Percentiles rank a stretch among this genome's conserved stretches.
These are phyloP conservation scores for Penicillium bovifimosum DNA, from an alignment of 495 filamentous ascomycete species.

Conservation along the genomic window DNA sequence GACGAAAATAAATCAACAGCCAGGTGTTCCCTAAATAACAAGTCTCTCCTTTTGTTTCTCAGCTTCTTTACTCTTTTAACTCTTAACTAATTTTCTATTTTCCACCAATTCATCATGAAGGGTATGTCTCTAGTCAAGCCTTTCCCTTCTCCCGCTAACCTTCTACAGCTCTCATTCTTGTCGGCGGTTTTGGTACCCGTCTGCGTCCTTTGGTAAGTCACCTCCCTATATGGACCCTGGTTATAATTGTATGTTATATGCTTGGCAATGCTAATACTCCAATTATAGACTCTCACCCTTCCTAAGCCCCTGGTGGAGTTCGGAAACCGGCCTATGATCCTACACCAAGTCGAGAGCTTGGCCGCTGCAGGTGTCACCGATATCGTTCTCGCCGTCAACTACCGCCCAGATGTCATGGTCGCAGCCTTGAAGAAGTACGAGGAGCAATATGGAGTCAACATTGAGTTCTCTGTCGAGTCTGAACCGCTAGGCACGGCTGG, in stretches of 20 bases:
- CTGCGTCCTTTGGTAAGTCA: constrained; percentile 88
- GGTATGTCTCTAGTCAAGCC: constrained; percentile 34
- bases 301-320: constrained; percentile 98
- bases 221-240: constrained; percentile 9
- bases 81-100: constrained; percentile 5
- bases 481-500: constrained; percentile 96
- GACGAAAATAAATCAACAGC: constrained; percentile 34
- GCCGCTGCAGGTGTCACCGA: constrained; percentile 95
- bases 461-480: constrained; percentile 92
- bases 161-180: constrained; percentile 87
- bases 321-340: constrained; percentile 97
- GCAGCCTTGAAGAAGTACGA: constrained; percentile 79
- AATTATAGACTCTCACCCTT: constrained; percentile 79
- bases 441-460: constrained; percentile 82
- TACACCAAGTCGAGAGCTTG: constrained; percentile 93
- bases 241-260: neutral
- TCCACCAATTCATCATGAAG: constrained; percentile 41
- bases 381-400: constrained; percentile 97
- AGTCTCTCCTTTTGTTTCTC: constrained; percentile 11
- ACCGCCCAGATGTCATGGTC: constrained; percentile 95
- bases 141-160: constrained; percentile 12
- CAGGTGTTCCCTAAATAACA: constrained; percentile 32
- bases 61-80: constrained; percentile 8
- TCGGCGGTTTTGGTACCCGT: constrained; percentile 98
- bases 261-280: constrained; percentile 6